Base-by-base conservation (phyloP, 805 yeast genomes). In the Zygoascus tannicola region DNA sequence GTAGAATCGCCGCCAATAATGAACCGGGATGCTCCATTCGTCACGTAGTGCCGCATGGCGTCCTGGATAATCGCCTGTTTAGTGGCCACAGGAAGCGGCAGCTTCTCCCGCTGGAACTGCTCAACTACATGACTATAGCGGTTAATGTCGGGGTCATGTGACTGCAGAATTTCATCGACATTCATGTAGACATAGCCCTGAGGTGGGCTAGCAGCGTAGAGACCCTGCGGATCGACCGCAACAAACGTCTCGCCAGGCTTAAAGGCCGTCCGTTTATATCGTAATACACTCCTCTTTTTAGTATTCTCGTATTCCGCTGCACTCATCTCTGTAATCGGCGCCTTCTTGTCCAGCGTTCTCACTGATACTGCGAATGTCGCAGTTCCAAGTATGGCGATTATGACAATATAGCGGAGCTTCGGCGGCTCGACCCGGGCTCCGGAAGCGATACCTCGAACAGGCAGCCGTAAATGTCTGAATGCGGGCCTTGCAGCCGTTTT, bases 81-180 rank as follows among this genome's bases (percentile, higher is more conserved):
- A 40, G 87, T 80, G 51, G 71, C 78, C 62, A 84, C 94, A 10
- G 96, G 96, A 16, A 86, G 95, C 59, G 86, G 86, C 22, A 69
- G 59, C 4, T 95, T 95, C 50, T 87, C 94, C 47, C 73, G 78
- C 53, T 87, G 85, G 59, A 77, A 80, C 51, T 77, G 72, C n/a
- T 80, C 85, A 57, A 87, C 86, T 54, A 87, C 64, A 44, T 79
- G 81, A 44, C 95, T 95, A 57, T 70, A 83, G 58, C 81, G 67
- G 32, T 37, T 34, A 94, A 84, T 8, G 81, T 87, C 37, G 72
- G 68, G 56, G 94, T 76, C 23, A 67, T 66, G 60, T 85, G 94
- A 60, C 86, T 95, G 74, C 52, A 87, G 69, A 52, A 86, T 72
- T 60, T 87, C 95, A 38, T 95, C 95, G 14, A 95, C 95, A 32